A percentile compares a stretch with the other conserved stretches of the same genome.
These are phyloP conservation scores for Gracilaria caudata DNA, from an alignment of 23 red algal genomes.

Conservation along the genomic window DNA sequence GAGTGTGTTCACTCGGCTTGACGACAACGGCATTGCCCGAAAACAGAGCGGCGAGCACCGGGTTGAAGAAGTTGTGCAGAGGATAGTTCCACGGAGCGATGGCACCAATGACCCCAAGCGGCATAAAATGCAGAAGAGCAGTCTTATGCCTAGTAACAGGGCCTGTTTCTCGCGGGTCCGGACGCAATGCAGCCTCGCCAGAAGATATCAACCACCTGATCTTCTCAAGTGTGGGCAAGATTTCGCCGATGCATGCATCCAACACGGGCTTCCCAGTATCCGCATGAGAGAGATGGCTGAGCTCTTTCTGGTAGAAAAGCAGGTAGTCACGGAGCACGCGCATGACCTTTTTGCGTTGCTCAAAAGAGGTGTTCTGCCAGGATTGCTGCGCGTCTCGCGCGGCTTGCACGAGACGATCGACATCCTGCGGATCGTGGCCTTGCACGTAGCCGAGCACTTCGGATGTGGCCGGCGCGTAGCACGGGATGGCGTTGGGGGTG, in stretches of 20 bases:
- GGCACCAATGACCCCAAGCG: slow-evolving; percentile 94
- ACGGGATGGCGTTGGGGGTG: slow-evolving; percentile 3
- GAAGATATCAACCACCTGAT: slow-evolving; percentile 89
- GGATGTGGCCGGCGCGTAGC: slow-evolving; percentile 42
- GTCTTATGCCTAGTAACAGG: slow-evolving; percentile 82
- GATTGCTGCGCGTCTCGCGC: slow-evolving; percentile 58
- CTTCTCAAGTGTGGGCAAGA: slow-evolving; percentile 92
- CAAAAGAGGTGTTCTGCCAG: slow-evolving; percentile 68
- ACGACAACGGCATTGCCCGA: slow-evolving; percentile 92
- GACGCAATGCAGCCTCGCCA: slow-evolving; percentile 76
- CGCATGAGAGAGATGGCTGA: slow-evolving; percentile 26
- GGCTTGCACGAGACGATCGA: slow-evolving; percentile 16
- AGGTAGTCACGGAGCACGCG: slow-evolving; percentile 55
- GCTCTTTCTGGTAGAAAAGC: slow-evolving; percentile 63
- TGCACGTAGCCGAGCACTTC: slow-evolving; percentile 53
- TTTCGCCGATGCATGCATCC: slow-evolving; percentile 91
- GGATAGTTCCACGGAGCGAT: slow-evolving; percentile 99
- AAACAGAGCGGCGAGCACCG: slow-evolving; percentile 86
- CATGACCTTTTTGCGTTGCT: slow-evolving; percentile 56
- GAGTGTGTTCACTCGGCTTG: slow-evolving; percentile 89
- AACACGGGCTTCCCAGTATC: slow-evolving; percentile 93
- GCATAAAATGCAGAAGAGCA: slow-evolving; percentile 84
- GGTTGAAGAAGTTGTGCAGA: slow-evolving; percentile 96
- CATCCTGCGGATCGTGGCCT: slow-evolving; percentile 18
- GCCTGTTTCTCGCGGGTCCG: slow-evolving; percentile 79